Evolutionary conservation across 768 basidiomycete genomes (phyloP).

Genomic region (Zangia roseola): DNA sequence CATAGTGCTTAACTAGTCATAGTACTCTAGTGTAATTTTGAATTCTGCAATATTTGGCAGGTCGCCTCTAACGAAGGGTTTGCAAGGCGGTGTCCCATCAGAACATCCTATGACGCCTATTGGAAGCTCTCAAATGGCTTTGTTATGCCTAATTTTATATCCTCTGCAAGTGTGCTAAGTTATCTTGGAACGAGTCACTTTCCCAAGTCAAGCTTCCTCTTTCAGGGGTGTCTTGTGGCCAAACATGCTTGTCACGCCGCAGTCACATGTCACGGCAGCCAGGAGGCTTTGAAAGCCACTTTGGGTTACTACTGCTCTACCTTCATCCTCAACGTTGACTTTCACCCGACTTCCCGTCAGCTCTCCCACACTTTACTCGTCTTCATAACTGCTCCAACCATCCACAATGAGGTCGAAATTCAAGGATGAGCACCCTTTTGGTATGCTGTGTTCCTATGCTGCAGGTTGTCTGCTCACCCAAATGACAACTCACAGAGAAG

Average conservation of each 20-base stretch:
- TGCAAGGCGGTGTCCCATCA: too few species aligned
- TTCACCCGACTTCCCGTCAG: constrained; percentile 13
- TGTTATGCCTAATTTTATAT: too few species aligned
- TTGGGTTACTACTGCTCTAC: constrained; percentile 21
- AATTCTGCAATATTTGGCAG: too few species aligned
- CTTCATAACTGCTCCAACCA: constrained; percentile 2
- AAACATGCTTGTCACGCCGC: constrained; percentile 25
- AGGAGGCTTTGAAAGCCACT: constrained; percentile 33
- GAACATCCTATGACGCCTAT: too few species aligned
- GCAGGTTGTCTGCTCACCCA: constrained; percentile 34
- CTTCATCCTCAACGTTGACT: constrained; percentile 27
- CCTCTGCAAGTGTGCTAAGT: background rate
- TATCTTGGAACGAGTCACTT: too few species aligned
- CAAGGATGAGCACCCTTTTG: constrained; percentile 99
- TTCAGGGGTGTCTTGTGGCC: constrained; percentile 9
- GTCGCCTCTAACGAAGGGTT: too few species aligned
- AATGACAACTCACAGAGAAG: constrained; percentile 65
- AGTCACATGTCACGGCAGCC: constrained; percentile 33
- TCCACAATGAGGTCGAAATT: constrained; percentile 85
- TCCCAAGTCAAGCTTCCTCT: constrained; percentile 5
- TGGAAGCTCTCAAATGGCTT: too few species aligned
- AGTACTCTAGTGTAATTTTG: too few species aligned
- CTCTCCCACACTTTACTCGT: constrained; percentile 2
- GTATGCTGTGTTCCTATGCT: constrained; percentile 42
- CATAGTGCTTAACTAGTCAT: too few species aligned